phyloP scores from a whole-genome alignment of 2,329 filamentous ascomycete genomes.

The Trichoderma sp. region DNA sequence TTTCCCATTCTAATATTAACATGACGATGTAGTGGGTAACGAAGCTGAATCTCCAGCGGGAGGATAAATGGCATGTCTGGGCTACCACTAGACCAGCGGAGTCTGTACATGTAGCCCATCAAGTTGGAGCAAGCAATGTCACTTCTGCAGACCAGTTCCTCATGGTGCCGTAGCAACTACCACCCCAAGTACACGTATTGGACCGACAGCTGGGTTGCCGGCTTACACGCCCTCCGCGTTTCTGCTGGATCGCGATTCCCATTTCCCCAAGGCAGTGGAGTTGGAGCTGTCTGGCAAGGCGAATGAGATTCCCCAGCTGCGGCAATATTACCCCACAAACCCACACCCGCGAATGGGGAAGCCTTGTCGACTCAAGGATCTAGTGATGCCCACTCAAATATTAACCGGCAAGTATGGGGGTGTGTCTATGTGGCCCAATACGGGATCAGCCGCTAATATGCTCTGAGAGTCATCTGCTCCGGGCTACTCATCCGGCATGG shows the following conservation, averaged over 20 bases:
- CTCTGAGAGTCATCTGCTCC: slow-evolving; percentile 16
- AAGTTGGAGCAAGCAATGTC: background rate
- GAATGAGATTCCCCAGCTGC: slow-evolving; percentile 6
- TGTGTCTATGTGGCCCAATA: slow-evolving; percentile 1
- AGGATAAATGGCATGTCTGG: background rate
- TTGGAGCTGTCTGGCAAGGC: slow-evolving; percentile 4
- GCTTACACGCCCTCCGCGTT: background rate
- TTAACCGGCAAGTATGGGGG: slow-evolving; percentile 21
- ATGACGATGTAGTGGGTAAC: background rate
- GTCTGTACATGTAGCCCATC: background rate
- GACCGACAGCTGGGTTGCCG: background rate
- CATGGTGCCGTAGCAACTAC: background rate
- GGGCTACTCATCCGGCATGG: background rate
- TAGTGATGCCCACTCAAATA: slow-evolving; percentile 1
- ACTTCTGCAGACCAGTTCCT: background rate
- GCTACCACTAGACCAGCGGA: background rate
- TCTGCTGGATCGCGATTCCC: background rate
- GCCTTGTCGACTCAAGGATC: slow-evolving; percentile 13
- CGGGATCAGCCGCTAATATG: slow-evolving; percentile 15
- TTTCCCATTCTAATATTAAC: background rate
- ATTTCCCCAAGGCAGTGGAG: slow-evolving; percentile 9
- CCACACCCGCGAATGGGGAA: slow-evolving; percentile 22
- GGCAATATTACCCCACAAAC: slow-evolving; percentile 21
- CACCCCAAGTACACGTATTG: background rate
- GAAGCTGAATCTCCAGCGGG: background rate